phyloP scores from a whole-genome alignment of 257 asterid genomes.

The Fraxinus quadrangulata region DNA sequence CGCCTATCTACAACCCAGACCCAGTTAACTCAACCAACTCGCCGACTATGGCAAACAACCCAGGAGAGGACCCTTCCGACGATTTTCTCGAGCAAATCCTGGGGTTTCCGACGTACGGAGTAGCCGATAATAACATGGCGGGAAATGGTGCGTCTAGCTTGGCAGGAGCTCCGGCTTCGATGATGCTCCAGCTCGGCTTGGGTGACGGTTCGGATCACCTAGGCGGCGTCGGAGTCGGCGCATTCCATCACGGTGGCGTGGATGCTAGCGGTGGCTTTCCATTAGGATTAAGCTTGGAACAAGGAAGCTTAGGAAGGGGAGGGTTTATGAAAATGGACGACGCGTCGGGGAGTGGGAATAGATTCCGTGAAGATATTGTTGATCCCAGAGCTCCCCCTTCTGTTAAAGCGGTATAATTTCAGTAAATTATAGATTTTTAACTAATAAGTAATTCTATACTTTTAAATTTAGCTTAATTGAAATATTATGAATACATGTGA shows the following conservation, averaged over 20 bases:
- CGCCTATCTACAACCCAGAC: background rate
- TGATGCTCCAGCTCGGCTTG: constrained; percentile 65
- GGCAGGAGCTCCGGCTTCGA: constrained; percentile 42
- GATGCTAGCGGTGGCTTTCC: constrained; percentile 68
- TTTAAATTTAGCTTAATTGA: background rate
- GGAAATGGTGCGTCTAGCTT: constrained; percentile 36
- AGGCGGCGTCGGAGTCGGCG: constrained; percentile 51
- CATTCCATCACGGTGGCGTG: constrained; percentile 28
- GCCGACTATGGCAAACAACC: constrained; percentile 70
- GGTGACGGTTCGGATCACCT: constrained; percentile 63
- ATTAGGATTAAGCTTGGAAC: constrained; percentile 84
- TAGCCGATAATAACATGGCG: constrained; percentile 50
- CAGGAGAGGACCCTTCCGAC: constrained; percentile 71
- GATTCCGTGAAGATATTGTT: constrained; percentile 63
- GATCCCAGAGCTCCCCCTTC: constrained; percentile 67
- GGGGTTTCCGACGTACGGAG: constrained; percentile 64
- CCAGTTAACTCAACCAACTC: constrained; percentile 5
- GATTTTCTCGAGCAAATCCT: constrained; percentile 89
- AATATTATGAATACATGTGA: background rate
- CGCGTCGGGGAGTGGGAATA: constrained; percentile 62
- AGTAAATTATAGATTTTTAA: background rate
- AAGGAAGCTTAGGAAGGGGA: constrained; percentile 47
- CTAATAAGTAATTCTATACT: background rate
- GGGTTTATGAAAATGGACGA: constrained; percentile 65
- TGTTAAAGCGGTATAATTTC: constrained; percentile 47